Percentiles rank a stretch among this genome's conserved stretches.
phyloP scores from a whole-genome alignment of 768 basidiomycete species.

The Sarcodon sp. region DNA sequence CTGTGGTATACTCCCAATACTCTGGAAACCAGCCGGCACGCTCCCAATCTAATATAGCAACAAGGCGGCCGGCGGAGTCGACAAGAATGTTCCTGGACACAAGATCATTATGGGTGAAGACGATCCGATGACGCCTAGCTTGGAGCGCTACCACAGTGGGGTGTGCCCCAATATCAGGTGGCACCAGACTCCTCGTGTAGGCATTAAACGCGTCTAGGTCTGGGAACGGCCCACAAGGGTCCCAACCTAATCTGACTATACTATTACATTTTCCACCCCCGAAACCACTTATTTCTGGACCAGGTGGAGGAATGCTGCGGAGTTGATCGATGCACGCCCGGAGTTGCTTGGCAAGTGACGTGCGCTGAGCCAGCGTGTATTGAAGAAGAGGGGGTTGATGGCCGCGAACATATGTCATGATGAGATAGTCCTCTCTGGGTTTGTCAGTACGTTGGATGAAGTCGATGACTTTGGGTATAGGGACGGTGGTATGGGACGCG shows the following conservation, averaged over 20 bases:
- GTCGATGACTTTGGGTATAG: neutral
- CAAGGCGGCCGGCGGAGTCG: slow-evolving; percentile 2
- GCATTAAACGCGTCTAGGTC: neutral
- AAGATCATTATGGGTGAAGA: slow-evolving; percentile 9
- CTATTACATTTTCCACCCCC: neutral
- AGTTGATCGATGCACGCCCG: neutral
- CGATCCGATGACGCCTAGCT: slow-evolving; percentile 3
- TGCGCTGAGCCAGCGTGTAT: neutral
- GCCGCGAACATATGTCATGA: neutral
- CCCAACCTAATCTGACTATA: neutral
- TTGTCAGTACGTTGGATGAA: neutral
- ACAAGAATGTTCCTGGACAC: slow-evolving; percentile 10
- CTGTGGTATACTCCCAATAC: slow-evolving; percentile 10
- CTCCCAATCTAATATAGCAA: slow-evolving; percentile 10
- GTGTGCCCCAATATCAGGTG: neutral
- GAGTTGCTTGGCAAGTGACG: neutral
- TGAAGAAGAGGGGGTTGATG: neutral
- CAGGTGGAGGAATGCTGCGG: neutral
- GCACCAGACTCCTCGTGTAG: neutral
- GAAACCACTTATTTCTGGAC: neutral
- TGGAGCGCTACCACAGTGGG: neutral
- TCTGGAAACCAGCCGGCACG: slow-evolving; percentile 9
- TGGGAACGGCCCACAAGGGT: neutral
- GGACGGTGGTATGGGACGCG: neutral
- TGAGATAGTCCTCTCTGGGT: neutral